Evolutionary conservation across 768 basidiomycete genomes (phyloP).

Genomic region (Psilocybe sp.): DNA sequence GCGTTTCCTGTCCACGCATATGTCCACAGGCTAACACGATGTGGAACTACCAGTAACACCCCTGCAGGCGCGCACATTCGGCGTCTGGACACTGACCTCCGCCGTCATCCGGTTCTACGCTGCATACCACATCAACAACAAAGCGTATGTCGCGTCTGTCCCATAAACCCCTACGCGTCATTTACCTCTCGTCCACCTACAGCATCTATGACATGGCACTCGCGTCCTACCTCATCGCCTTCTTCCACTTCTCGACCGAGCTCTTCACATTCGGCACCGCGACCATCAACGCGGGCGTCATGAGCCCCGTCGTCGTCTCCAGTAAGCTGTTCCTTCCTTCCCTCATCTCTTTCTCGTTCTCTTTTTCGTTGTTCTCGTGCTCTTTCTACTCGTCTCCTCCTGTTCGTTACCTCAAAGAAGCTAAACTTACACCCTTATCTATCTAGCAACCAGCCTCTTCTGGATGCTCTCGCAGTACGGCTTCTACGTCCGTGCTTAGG

Average conservation of each 20-base stretch:
- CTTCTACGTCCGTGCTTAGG: slow-evolving; percentile 57
- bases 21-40: neutral
- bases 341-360: neutral
- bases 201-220: slow-evolving; percentile 91
- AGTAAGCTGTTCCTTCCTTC: slow-evolving; percentile 62
- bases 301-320: slow-evolving; percentile 81
- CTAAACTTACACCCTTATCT: slow-evolving; percentile 8
- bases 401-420: too few relatives aligned
- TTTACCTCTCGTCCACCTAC: slow-evolving; percentile 10
- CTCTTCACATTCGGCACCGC: slow-evolving; percentile 78
- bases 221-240: slow-evolving; percentile 86
- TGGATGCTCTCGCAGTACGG: slow-evolving; percentile 89
- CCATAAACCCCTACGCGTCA: slow-evolving; percentile 2
- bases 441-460: slow-evolving; percentile 50
- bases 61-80: slow-evolving; percentile 88
- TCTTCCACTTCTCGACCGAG: slow-evolving; percentile 87
- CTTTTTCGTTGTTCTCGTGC: too few relatives aligned
- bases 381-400: too few relatives aligned
- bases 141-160: slow-evolving; percentile 57
- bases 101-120: slow-evolving; percentile 83
- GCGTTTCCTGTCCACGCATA: slow-evolving; percentile 1
- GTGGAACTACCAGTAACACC: slow-evolving; percentile 59
- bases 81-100: slow-evolving; percentile 85
- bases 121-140: slow-evolving; percentile 84
- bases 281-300: slow-evolving; percentile 51